Percentiles rank a stretch among this genome's conserved stretches.
phyloP scores from a whole-genome alignment of 495 filamentous ascomycete genomes.

The Xylaria nigripes region DNA sequence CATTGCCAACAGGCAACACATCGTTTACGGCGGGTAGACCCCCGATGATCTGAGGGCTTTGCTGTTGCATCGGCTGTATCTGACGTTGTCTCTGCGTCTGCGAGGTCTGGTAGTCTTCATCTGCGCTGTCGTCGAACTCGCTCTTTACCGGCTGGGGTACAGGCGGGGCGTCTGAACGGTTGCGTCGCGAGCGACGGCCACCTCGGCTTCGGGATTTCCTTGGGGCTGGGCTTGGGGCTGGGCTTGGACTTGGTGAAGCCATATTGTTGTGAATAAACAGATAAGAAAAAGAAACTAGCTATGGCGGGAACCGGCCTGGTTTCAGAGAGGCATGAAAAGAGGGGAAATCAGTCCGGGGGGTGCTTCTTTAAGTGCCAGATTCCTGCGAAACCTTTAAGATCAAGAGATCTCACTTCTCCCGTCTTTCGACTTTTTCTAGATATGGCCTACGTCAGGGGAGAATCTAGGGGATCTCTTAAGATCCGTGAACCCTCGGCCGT shows the following conservation, averaged over 20 bases:
- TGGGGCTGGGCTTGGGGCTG: constrained; percentile 9
- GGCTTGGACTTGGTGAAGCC: constrained; percentile 21
- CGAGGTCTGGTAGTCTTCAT: constrained; percentile 35
- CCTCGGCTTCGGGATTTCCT: constrained; percentile 13
- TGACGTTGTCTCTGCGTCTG: constrained; percentile 25
- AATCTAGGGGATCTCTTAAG: neutral
- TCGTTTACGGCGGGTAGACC: constrained; percentile 33
- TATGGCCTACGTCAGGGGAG: constrained; percentile 5
- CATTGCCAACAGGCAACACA: constrained; percentile 42
- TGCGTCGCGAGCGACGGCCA: constrained; percentile 16
- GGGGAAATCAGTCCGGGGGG: too few relatives aligned
- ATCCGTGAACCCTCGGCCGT: neutral
- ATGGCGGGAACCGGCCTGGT: neutral
- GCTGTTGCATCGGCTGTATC: constrained; percentile 30
- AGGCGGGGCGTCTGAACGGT: constrained; percentile 26
- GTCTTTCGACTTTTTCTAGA: neutral
- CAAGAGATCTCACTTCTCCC: too few relatives aligned
- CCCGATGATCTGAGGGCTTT: constrained; percentile 36
- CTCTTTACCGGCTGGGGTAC: constrained; percentile 29
- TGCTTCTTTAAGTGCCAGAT: too few relatives aligned
- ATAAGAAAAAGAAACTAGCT: neutral
- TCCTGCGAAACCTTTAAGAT: too few relatives aligned
- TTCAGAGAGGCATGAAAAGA: neutral
- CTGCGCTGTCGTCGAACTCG: constrained; percentile 30
- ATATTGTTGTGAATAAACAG: constrained; percentile 5